Evolutionary conservation across 805 yeast species (phyloP), one percentile per base, ranked within the genome.

Genomic region (Kuraishia cidri): DNA sequence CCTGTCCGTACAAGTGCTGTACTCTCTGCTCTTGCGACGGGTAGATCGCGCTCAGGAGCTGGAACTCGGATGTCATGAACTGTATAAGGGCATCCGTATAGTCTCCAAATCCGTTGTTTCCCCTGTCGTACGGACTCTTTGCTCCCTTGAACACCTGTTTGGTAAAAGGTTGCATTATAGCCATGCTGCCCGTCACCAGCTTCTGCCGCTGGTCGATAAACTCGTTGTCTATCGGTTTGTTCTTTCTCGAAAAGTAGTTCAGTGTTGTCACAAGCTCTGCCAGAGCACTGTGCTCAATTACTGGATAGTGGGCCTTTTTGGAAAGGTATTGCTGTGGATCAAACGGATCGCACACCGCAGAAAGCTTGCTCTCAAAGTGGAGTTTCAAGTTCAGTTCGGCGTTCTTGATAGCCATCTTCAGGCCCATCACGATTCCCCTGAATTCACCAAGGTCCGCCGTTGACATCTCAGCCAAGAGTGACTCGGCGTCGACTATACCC

Each of bases 351-450:
- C 59, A 62, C 17, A 46, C 47, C 33, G 59, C 58, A 32, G 52
- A 58, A 15, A 75, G 39, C n/a, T 63, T 47, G n/a, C 56, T 49
- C 17, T 61, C 60, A 40, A 80, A 72, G 44, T 69, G 69, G 5
- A 55, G 49, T 36, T 67, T 66, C 26, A 84, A 46, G 28, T 69
- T 68, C 29, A 64, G 46, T 39, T 80, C 86, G 24, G 82, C 72
- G 37, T 65, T 67, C 26, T 62, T 63, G 11, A 83, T 69, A 4
- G 77, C 56, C 22, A 64, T 66, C 18, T 69, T 70, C 24, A 83
- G 60, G 46, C 75, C 77, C 21, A 72, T 70, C 27, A 74, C 58
- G 4, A 86, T 71, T 16, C 94, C 92, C 35, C 69, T 72, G 46
- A 82, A 85, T 35, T 70, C 73, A 34, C 58, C 62, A 40, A 72